A percentile compares a stretch with the other conserved stretches of the same genome.
These are phyloP conservation scores for Ceratobasidium sp. DNA, from an alignment of 1,284 basidiomycete genomes.

Conservation along the genomic window DNA sequence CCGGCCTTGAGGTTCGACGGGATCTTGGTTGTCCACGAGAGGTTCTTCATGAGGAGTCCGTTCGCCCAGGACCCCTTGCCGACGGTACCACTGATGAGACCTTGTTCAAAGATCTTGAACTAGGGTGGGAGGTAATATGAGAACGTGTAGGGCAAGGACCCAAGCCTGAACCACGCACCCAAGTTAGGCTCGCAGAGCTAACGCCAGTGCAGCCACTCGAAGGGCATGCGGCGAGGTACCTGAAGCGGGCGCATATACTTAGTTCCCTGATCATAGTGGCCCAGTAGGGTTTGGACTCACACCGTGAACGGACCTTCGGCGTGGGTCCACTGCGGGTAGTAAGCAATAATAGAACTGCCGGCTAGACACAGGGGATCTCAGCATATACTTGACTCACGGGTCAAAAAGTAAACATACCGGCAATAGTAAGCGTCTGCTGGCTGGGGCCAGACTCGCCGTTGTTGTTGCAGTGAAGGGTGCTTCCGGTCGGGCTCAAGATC, in stretches of 20 bases:
- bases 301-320: constrained; percentile 45
- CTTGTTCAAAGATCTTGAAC: constrained; percentile 69
- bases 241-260: not conserved
- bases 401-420: constrained; percentile 1
- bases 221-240: constrained; percentile 49
- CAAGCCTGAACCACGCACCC: constrained; percentile 43
- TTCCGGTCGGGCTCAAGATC: constrained; percentile 41
- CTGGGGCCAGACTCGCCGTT: constrained; percentile 38
- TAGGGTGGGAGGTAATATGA: constrained; percentile 49
- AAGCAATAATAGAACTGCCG: constrained; percentile 28
- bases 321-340: constrained; percentile 47
- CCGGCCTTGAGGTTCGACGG: constrained; percentile 46
- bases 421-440: constrained; percentile 18
- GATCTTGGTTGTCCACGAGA: constrained; percentile 49
- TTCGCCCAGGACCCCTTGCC: constrained; percentile 61
- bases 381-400: no score
- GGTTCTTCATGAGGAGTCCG: constrained; percentile 61
- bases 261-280: not conserved
- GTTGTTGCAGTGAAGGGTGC: constrained; percentile 46
- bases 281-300: constrained; percentile 25
- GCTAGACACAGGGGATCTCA: constrained; percentile 26
- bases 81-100: constrained; percentile 65
- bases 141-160: not conserved
- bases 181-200: constrained; percentile 47
- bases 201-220: constrained; percentile 50